These are phyloP conservation scores for Ciborinia camelliae DNA, from an alignment of 2,329 filamentous ascomycete genomes.

Conservation along the genomic window DNA sequence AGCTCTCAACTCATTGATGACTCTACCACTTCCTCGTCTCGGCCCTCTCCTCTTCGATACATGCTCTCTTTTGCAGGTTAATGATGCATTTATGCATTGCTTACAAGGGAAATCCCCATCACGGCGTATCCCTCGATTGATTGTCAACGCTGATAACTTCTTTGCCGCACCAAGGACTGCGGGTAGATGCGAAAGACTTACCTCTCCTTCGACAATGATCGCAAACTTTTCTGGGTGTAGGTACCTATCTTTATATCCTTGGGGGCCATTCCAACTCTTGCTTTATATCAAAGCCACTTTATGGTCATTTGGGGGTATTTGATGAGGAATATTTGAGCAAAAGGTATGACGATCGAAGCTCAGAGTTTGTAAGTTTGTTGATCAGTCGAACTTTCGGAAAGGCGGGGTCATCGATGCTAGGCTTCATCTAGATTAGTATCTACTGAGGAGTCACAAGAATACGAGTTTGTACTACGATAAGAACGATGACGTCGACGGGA, in stretches of 20 bases:
- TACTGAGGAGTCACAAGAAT: neutral
- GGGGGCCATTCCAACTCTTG: constrained; percentile 32
- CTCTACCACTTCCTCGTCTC: constrained; percentile 59
- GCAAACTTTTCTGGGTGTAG: constrained; percentile 41
- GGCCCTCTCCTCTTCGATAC: constrained; percentile 62
- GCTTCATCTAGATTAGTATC: neutral
- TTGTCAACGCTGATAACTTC: constrained; percentile 7
- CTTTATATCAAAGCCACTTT: constrained; percentile 3
- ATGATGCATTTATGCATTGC: constrained; percentile 56
- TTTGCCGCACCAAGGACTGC: neutral
- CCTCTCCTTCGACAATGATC: constrained; percentile 46
- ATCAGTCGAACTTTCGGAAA: neutral
- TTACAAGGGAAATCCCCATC: constrained; percentile 53
- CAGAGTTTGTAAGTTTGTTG: neutral
- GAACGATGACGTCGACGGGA: neutral
- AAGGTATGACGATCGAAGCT: constrained; percentile 25
- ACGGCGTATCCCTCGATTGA: constrained; percentile 43
- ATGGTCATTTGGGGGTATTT: constrained; percentile 16
- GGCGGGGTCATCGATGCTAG: neutral
- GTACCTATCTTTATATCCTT: constrained; percentile 27
- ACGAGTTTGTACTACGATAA: neutral
- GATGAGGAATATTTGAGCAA: constrained; percentile 27
- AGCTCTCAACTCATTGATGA: constrained; percentile 58
- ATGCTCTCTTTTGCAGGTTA: constrained; percentile 62
- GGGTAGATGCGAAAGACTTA: constrained; percentile 32